Conservation (phyloP, 2,329 filamentous ascomycete species). For the Acephala macrosclerotiorum region DNA sequence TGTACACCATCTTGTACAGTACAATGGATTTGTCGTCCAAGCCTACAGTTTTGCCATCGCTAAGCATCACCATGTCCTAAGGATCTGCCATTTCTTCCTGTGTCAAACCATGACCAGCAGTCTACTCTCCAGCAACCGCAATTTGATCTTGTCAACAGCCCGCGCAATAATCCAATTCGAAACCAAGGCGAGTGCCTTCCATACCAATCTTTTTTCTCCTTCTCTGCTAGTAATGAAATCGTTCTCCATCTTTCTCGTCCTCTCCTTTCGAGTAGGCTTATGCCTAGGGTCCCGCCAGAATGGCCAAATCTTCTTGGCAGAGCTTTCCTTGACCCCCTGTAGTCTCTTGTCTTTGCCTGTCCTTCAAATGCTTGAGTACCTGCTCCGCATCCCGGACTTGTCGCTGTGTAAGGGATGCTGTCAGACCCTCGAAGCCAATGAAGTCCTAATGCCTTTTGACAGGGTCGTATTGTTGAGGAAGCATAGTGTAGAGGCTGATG, state of each 20-base stretch:
- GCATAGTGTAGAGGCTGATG: not conserved
- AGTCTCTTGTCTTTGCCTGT: no score
- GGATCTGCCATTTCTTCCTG: no score
- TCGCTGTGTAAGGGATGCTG: not conserved
- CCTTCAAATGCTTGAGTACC: no score
- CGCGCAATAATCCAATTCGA: not conserved
- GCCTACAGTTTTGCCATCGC: not conserved
- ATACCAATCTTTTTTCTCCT: not conserved
- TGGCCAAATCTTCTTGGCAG: no score
- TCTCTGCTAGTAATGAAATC: no score
- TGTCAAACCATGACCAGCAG: no score
- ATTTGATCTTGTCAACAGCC: no score
- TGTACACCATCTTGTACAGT: slow-evolving; percentile 5
- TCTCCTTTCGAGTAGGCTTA: no score
- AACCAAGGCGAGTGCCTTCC: not conserved
- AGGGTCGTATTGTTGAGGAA: not conserved
- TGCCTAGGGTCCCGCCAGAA: no score
- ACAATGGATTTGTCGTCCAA: not conserved
- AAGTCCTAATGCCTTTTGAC: not conserved
- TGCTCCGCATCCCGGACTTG: not conserved
- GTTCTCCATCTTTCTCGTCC: no score
- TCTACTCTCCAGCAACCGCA: not conserved
- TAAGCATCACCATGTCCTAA: no score
- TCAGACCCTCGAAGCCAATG: not conserved
- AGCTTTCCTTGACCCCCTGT: no score